These are phyloP conservation scores for Neofusicoccum ribis DNA, from an alignment of 2,329 filamentous ascomycete genomes.

Conservation along the genomic window DNA sequence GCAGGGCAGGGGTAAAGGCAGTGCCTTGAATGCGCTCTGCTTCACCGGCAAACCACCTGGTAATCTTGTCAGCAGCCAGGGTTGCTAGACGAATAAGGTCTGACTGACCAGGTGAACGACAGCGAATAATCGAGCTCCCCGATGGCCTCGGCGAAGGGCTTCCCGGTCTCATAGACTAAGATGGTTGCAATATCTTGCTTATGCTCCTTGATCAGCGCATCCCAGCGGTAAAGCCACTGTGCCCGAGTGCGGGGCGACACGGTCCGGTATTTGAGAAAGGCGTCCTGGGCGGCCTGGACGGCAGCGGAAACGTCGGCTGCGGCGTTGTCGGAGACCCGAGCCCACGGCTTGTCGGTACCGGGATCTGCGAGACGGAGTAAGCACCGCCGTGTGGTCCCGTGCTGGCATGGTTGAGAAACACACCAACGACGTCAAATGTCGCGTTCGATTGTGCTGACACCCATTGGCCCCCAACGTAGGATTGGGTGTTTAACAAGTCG, in stretches of 20 bases:
- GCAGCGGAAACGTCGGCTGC: slow-evolving; percentile 63
- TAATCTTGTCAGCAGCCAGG: not conserved
- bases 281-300: slow-evolving; percentile 59
- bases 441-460: slow-evolving; percentile 57
- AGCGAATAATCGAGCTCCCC: slow-evolving; percentile 56
- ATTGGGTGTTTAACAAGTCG: slow-evolving; percentile 55
- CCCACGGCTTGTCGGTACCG: slow-evolving; percentile 52
- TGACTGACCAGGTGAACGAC: slow-evolving; percentile 50
- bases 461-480: slow-evolving; percentile 57
- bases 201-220: slow-evolving; percentile 62
- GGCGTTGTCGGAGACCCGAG: slow-evolving; percentile 47
- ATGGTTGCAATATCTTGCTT: slow-evolving; percentile 64
- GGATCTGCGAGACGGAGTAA: slow-evolving; percentile 43
- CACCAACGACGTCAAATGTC: slow-evolving; percentile 58
- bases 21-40: slow-evolving; percentile 63
- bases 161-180: slow-evolving; percentile 60
- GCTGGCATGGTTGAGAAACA: slow-evolving; percentile 15
- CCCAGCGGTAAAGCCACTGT: slow-evolving; percentile 65
- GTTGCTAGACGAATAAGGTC: not conserved
- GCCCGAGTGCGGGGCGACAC: slow-evolving; percentile 62
- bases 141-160: slow-evolving; percentile 53
- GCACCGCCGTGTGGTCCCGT: not conserved
- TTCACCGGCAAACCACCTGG: slow-evolving; percentile 57
- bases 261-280: slow-evolving; percentile 62
- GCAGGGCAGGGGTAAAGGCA: slow-evolving; percentile 59